A percentile compares a stretch with the other conserved stretches of the same genome.
phyloP scores from a whole-genome alignment of 305 asterid species.

The Fraxinus ornus region DNA sequence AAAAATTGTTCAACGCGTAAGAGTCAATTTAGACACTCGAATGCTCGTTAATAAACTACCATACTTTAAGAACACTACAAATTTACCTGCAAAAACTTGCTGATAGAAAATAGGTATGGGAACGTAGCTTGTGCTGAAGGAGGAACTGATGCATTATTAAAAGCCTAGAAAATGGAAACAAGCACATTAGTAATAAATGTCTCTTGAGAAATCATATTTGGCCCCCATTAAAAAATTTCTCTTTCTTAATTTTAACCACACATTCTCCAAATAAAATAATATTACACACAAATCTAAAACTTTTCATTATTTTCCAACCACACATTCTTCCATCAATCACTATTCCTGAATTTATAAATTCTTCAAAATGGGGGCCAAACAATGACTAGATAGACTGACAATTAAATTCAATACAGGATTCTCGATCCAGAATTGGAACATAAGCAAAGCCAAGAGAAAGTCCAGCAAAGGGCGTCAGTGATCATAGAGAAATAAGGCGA shows the following conservation, averaged over 20 bases:
- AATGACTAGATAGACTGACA: background rate
- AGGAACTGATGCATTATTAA: conserved; percentile 84
- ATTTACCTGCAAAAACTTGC: conserved; percentile 95
- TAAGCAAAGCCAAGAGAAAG: background rate
- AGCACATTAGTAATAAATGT: conserved; percentile 13
- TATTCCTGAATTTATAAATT: no score
- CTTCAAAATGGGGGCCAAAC: no score
- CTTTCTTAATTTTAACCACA: no score
- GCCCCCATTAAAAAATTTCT: no score
- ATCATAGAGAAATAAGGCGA: background rate
- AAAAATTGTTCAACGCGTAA: background rate
- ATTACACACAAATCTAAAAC: no score
- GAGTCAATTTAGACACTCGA: background rate
- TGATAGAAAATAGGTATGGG: conserved; percentile 77
- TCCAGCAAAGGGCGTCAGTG: background rate
- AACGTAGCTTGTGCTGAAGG: conserved; percentile 86
- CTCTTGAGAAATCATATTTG: background rate
- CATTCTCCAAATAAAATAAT: no score
- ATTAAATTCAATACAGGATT: background rate
- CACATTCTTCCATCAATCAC: no score
- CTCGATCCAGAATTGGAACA: background rate
- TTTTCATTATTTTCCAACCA: no score
- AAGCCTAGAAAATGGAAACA: conserved; percentile 48
- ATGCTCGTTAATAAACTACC: background rate
- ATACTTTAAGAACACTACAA: conserved; percentile 7